phyloP scores from a whole-genome alignment of 805 yeast genomes.

The Hanseniaspora clermontiae region DNA sequence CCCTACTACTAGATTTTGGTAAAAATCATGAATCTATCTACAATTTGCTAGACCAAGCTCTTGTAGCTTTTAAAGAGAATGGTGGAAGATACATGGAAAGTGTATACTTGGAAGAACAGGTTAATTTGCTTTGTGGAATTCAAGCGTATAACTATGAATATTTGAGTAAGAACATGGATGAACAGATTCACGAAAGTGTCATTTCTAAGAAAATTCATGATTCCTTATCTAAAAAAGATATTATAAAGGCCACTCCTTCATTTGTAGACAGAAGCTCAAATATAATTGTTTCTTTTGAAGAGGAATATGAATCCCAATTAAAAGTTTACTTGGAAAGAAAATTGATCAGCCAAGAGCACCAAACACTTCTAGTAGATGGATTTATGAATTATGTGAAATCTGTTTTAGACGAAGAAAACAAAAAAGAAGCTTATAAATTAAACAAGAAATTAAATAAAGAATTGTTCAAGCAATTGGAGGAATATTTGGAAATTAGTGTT shows the following conservation, averaged over 20 bases:
- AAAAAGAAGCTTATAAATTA: slow-evolving; percentile 33
- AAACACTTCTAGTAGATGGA: neutral
- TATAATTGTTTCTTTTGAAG: neutral
- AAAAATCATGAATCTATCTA: slow-evolving; percentile 34
- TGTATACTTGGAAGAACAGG: slow-evolving; percentile 56
- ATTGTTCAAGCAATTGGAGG: slow-evolving; percentile 37
- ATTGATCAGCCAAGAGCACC: neutral
- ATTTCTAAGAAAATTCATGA: neutral
- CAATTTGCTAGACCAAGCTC: slow-evolving; percentile 31
- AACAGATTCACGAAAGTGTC: neutral
- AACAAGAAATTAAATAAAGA: slow-evolving; percentile 36
- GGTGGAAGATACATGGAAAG: slow-evolving; percentile 64
- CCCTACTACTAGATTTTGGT: slow-evolving; percentile 28
- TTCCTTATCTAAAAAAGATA: neutral
- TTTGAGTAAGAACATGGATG: neutral
- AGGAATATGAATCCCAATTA: neutral
- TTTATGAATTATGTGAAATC: slow-evolving; percentile 16
- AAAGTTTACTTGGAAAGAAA: neutral
- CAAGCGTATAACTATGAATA: slow-evolving; percentile 20
- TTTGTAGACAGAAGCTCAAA: slow-evolving; percentile 3
- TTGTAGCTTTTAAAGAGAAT: slow-evolving; percentile 40
- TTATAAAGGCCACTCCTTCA: slow-evolving; percentile 5
- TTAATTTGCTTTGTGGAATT: slow-evolving; percentile 36
- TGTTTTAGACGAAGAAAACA: slow-evolving; percentile 25
- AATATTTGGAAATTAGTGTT: slow-evolving; percentile 37